Percentiles rank a stretch among this genome's conserved stretches.
Conservation (phyloP, 257 asterid genomes). For the Solanum lycopersicoides region DNA sequence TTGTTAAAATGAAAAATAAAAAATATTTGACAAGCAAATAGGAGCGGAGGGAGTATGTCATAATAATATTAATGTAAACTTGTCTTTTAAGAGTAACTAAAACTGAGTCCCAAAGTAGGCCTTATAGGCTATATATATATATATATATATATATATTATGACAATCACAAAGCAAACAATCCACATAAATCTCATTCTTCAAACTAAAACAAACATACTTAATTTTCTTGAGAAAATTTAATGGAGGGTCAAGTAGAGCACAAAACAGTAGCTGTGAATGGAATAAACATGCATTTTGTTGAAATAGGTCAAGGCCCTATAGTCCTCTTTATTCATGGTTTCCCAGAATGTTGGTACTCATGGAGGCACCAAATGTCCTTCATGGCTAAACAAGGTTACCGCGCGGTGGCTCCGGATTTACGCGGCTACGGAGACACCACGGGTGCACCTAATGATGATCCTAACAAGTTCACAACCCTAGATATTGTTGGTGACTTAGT, state of each 20-base stretch:
- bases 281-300: constrained; percentile 53
- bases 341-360: constrained; percentile 82
- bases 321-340: constrained; percentile 76
- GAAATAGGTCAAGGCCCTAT: constrained; percentile 59
- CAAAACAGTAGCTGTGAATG: constrained; percentile 30
- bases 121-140: background rate
- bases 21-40: too few species aligned
- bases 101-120: background rate
- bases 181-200: background rate
- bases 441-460: constrained; percentile 32
- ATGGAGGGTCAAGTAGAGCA: constrained; percentile 42
- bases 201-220: background rate
- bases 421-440: constrained; percentile 70
- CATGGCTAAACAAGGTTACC: constrained; percentile 50
- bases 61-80: too few species aligned
- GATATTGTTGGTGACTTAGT: constrained; percentile 60
- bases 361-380: constrained; percentile 73
- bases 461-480: constrained; percentile 42
- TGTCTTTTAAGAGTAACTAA: too few species aligned
- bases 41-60: too few species aligned
- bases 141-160: background rate
- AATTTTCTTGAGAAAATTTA: background rate
- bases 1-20: too few species aligned
- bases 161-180: background rate
- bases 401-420: constrained; percentile 71